Evolutionary conservation across 225 moss, liverwort and hornwort species (phyloP), one percentile per base, ranked within the genome.

Genomic region (Climacium dendroides): DNA sequence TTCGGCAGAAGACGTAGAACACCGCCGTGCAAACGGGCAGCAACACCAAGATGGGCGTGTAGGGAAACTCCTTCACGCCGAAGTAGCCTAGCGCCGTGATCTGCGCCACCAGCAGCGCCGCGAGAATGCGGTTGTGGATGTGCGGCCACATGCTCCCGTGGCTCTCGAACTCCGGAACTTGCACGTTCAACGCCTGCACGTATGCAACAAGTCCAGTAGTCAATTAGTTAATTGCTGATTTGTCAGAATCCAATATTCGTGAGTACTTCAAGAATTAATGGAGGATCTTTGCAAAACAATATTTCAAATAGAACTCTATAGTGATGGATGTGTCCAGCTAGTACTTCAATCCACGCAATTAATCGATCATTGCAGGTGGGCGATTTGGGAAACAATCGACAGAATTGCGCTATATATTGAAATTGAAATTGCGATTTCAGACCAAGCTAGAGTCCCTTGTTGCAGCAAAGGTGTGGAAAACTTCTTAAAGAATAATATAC

Each of bases 141-240:
- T 95, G 95, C 13, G 95, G 95, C 95, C 95, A 95, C 75, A 95
- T 90, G 26, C 94, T 91, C 28, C 95, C 95, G 30, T 94, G 87
- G 78, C 95, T 95, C 84, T 95, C 95, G 66, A 90, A 94, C 52
- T 90, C 92, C 3, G 94, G 95, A 16, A 93, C 89, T 17, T 93
- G 90, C 16, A 95, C 92, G 26, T 95, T 93, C 70, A 95, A 82
- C 50, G 95, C 93, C 95, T 95, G 92, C 75, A 45, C 25, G 37
- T 32, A 43, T 20, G 79, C 35, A 63, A 20, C 48, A 64, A 48
- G 52, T 52, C 19, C 35, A 28, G 32, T 48, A 84, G 32, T 85
- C 34, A 12, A 45, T 71, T 25, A 84, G 78, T 71, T 37, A 17
- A 55, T 57, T 53, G 7, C 30, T 87, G 14, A 81, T 61, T 62